Evolutionary conservation across 1,139 yeast species (phyloP).

Genomic region (Protomyces inundatus): DNA sequence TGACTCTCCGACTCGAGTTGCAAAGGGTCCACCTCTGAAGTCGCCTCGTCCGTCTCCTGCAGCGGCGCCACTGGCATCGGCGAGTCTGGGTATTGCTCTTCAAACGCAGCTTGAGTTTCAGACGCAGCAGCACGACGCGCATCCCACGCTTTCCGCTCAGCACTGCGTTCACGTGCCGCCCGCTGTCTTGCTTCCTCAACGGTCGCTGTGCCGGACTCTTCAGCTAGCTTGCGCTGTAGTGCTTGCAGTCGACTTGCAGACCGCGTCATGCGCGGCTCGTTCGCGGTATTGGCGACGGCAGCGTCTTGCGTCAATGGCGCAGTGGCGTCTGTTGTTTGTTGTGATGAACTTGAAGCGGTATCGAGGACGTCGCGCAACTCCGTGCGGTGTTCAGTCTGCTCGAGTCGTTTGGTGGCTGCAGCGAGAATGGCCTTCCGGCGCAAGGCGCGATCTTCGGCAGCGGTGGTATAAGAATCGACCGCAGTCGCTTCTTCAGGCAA

Average conservation of each 20-base stretch:
- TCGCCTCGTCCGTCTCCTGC: too few relatives aligned
- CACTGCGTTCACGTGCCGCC: slow-evolving; percentile 13
- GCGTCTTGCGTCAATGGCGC: too few relatives aligned
- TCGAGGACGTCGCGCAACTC: too few relatives aligned
- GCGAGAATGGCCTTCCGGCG: slow-evolving; percentile 11
- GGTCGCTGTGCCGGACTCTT: neutral
- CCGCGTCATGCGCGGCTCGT: neutral
- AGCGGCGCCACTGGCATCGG: slow-evolving; percentile 1
- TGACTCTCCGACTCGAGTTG: too few relatives aligned
- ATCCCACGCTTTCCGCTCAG: slow-evolving; percentile 17
- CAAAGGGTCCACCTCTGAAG: too few relatives aligned
- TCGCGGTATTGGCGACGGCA: neutral
- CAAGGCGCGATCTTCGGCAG: slow-evolving; percentile 10
- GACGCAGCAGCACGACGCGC: slow-evolving; percentile 27
- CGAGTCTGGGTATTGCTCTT: slow-evolving; percentile 16
- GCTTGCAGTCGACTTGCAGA: neutral
- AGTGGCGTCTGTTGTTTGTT: too few relatives aligned
- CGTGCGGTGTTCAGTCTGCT: neutral
- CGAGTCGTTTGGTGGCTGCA: slow-evolving; percentile 1
- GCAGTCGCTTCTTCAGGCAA: neutral
- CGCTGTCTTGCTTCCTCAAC: slow-evolving; percentile 16
- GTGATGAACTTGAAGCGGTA: too few relatives aligned
- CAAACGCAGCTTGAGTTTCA: slow-evolving; percentile 26
- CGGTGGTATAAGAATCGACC: neutral
- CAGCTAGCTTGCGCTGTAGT: slow-evolving; percentile 7